These are phyloP conservation scores for Choiromyces venosus DNA, from an alignment of 495 filamentous ascomycete species.

Conservation along the genomic window DNA sequence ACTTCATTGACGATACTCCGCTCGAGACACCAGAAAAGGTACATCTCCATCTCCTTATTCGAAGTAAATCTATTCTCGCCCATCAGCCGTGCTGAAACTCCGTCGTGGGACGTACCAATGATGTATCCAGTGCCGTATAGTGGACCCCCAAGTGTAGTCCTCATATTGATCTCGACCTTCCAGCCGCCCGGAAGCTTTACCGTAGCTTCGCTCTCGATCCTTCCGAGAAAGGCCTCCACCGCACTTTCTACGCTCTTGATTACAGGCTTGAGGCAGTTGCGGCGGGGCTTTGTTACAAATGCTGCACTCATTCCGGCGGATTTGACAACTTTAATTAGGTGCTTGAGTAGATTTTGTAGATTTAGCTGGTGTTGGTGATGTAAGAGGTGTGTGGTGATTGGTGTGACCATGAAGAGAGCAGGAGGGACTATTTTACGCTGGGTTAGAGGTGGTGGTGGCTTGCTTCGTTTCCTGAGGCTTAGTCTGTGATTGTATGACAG, in stretches of 20 bases:
- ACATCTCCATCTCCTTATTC: conserved; percentile 33
- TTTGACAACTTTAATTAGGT: conserved; percentile 17
- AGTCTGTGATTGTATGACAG: conserved; percentile 67
- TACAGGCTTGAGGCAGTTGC: conserved; percentile 24
- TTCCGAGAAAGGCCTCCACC: conserved; percentile 32
- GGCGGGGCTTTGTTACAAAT: conserved; percentile 27
- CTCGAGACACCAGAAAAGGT: conserved; percentile 41
- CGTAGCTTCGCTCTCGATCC: conserved; percentile 35
- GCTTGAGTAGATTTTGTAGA: conserved; percentile 45
- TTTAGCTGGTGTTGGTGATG: conserved; percentile 51
- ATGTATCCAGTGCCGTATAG: conserved; percentile 34
- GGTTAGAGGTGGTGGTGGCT: conserved; percentile 56
- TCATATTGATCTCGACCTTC: conserved; percentile 36
- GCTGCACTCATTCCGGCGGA: conserved; percentile 33
- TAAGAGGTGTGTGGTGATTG: conserved; percentile 58
- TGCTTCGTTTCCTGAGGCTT: conserved; percentile 58
- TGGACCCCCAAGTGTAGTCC: conserved; percentile 30
- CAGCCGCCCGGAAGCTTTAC: conserved; percentile 37
- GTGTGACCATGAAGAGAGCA: conserved; percentile 59
- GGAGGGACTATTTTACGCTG: conserved; percentile 48
- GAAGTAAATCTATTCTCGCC: conserved; percentile 37
- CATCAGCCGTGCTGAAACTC: conserved; percentile 32
- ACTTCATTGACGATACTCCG: conserved; percentile 40
- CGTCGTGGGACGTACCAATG: conserved; percentile 38
- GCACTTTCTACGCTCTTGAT: conserved; percentile 36